Conservation (phyloP, 2,329 filamentous ascomycete species). For the Fulvia fulva region DNA sequence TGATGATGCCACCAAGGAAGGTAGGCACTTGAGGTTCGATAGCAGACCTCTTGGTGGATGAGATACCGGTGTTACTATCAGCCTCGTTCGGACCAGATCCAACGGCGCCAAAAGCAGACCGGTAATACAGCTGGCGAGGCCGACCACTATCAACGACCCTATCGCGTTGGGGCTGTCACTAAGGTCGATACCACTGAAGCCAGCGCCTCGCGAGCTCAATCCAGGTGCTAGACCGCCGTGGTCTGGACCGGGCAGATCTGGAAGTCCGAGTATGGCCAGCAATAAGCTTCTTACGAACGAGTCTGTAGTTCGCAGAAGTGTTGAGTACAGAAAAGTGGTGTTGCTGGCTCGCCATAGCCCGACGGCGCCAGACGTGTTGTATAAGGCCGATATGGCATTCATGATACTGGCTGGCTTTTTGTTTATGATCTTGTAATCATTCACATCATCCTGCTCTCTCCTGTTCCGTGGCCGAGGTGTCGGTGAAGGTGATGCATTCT, state of each 20-base stretch:
- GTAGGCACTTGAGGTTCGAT: slow-evolving; percentile 70
- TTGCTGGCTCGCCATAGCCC: slow-evolving; percentile 95
- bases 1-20: slow-evolving; percentile 64
- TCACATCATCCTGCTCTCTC: slow-evolving; percentile 19
- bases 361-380: slow-evolving; percentile 83
- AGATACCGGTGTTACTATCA: slow-evolving; percentile 74
- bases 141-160: slow-evolving; percentile 71
- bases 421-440: slow-evolving; percentile 60
- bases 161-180: slow-evolving; percentile 78
- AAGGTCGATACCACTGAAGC: slow-evolving; percentile 63
- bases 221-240: slow-evolving; percentile 56
- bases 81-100: slow-evolving; percentile 79
- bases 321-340: slow-evolving; percentile 83
- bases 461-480: slow-evolving; percentile 28
- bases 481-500: slow-evolving; percentile 25
- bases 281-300: slow-evolving; percentile 88
- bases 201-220: slow-evolving; percentile 46
- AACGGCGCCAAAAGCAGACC: slow-evolving; percentile 80
- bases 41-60: slow-evolving; percentile 73
- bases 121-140: slow-evolving; percentile 63
- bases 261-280: slow-evolving; percentile 85
- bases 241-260: slow-evolving; percentile 78
- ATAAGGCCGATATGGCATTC: slow-evolving; percentile 81
- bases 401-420: slow-evolving; percentile 75
- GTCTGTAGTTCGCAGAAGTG: slow-evolving; percentile 81